Base-by-base conservation (phyloP, 768 basidiomycete genomes). In the Russula dissimulans region DNA sequence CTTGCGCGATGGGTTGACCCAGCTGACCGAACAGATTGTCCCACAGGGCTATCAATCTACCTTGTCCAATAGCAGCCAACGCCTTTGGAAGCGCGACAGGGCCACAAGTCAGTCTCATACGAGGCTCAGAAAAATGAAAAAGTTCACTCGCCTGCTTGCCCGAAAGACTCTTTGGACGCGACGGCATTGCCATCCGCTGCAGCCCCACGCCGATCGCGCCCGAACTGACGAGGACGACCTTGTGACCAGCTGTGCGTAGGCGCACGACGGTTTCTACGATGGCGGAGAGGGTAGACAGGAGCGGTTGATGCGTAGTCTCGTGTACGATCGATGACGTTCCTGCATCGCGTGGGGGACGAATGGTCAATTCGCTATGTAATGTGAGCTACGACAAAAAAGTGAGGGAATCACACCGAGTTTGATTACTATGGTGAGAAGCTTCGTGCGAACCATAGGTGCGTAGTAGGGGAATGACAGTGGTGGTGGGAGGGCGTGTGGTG, bases 141-240 rank as follows among this genome's bases (percentile, higher is more conserved):
- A 12, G 2, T 54, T 17, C 15, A 72, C 83, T 64, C 67, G 88
- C 93, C 81, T 98, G 95, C 74, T 95, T 97, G 53, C 91, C 91
- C 2, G 88, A 85, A 22, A 99, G 74, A 61, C 80, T 86, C 67
- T 95, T 95, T 3, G 94, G 91, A 55, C 82, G 78, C 54, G 81
- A 84, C 12, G 85, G 78, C 61, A 97, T 73, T 39, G 84, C 79
- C 97, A 99, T 98, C 43, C 94, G 80, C 70, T 93, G 87, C 61
- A 98, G 71, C 0, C 97, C 97, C 17, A 98, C 91, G 0, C 87
- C 97, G 60, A 98, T 97, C n/a, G 97, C 97, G 1, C 97, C 97
- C 22, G 94, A 97, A 67, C 89, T 93, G 60, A 97, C 93, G 11
- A 99, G 83, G 4, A 98, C 91, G 56, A 98, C 91, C 68, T 93